Evolutionary conservation across 208 protist genomes (phyloP).

Genomic region (Trypanosoma lewisi): DNA sequence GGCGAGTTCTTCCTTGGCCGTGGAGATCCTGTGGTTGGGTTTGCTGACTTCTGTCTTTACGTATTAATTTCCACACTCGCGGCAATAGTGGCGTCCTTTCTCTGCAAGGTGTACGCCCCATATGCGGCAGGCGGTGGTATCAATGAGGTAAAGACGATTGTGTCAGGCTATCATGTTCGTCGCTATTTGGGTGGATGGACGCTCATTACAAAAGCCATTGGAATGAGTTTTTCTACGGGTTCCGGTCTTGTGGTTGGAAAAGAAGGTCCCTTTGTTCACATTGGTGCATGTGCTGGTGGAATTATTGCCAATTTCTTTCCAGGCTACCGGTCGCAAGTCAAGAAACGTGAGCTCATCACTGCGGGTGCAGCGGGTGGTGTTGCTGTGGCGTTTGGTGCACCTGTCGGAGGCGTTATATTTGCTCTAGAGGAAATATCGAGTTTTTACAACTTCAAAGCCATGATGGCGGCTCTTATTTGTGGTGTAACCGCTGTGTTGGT

Average conservation of each 20-base stretch:
- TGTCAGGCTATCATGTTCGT: slow-evolving; percentile 64
- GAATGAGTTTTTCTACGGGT: slow-evolving; percentile 74
- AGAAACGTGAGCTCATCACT: slow-evolving; percentile 66
- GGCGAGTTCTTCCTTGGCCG: slow-evolving; percentile 60
- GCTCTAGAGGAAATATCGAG: slow-evolving; percentile 77
- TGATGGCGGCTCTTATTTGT: slow-evolving; percentile 88
- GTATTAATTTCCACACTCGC: slow-evolving; percentile 42
- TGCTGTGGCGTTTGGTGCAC: slow-evolving; percentile 77
- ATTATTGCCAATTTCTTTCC: slow-evolving; percentile 58
- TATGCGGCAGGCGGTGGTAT: slow-evolving; percentile 84
- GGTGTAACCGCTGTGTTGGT: slow-evolving; percentile 79
- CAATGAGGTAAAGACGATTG: slow-evolving; percentile 88
- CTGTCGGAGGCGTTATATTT: slow-evolving; percentile 77
- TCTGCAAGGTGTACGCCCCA: slow-evolving; percentile 67
- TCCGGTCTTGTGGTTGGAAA: slow-evolving; percentile 80
- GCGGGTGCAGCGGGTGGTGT: slow-evolving; percentile 67
- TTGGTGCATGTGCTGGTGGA: slow-evolving; percentile 76
- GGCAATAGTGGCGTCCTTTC: slow-evolving; percentile 42
- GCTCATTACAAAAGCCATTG: slow-evolving; percentile 70
- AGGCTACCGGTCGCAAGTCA: slow-evolving; percentile 54
- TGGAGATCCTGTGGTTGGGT: slow-evolving; percentile 30
- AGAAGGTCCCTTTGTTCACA: slow-evolving; percentile 89
- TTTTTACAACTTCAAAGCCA: slow-evolving; percentile 83
- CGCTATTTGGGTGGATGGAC: slow-evolving; percentile 76
- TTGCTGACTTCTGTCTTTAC: slow-evolving; percentile 62